Percentiles rank a stretch among this genome's conserved stretches.
Conservation (phyloP, 148 eudicot genomes). For the Rhododendron vialii region DNA sequence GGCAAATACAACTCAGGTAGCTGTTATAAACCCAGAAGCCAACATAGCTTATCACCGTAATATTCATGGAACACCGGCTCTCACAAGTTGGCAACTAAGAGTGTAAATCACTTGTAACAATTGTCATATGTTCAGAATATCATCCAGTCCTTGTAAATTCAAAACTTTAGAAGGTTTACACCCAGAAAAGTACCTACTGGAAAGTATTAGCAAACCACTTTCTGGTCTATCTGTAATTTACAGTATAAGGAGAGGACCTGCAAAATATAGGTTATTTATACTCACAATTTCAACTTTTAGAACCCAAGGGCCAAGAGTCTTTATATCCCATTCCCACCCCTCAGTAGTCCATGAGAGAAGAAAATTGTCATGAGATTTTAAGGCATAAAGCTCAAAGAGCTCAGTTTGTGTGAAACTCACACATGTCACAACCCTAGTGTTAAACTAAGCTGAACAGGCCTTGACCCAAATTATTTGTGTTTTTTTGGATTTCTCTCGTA, state of each 20-base stretch:
- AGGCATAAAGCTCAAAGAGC: neutral
- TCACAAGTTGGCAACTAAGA: neutral
- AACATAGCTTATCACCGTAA: neutral
- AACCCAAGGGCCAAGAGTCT: neutral
- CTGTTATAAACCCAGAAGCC: neutral
- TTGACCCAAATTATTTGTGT: neutral
- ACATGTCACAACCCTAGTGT: neutral
- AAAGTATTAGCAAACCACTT: neutral
- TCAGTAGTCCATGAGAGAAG: neutral
- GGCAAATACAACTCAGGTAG: neutral
- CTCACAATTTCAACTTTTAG: neutral
- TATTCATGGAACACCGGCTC: neutral
- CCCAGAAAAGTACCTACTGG: neutral
- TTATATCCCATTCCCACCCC: neutral
- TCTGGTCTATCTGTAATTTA: neutral
- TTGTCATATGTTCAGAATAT: neutral
- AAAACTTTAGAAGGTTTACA: neutral
- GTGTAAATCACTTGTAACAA: neutral
- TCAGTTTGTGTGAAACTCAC: neutral
- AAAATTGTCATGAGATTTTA: neutral
- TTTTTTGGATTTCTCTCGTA: neutral
- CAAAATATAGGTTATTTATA: neutral
- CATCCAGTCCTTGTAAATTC: neutral
- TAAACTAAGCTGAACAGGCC: neutral
- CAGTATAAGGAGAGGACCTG: neutral